A percentile compares a stretch with the other conserved stretches of the same genome.
phyloP scores from a whole-genome alignment of 805 yeast species.

The Candida railenensis region DNA sequence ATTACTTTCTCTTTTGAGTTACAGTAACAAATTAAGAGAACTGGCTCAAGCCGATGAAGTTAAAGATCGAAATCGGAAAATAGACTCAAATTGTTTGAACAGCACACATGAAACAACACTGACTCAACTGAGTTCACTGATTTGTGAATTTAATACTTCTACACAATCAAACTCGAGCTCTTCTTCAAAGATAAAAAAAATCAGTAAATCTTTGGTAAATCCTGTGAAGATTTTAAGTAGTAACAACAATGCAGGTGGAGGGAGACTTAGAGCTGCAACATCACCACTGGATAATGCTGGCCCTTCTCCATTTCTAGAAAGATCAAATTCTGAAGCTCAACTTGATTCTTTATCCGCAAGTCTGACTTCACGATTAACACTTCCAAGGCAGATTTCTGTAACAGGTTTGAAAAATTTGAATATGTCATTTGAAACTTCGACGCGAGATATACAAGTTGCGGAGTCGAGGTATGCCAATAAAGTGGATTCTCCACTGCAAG shows the following conservation, averaged over 20 bases:
- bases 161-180: not conserved
- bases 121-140: not conserved
- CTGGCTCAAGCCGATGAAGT: not conserved
- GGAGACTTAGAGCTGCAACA: not conserved
- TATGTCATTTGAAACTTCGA: constrained; percentile 33
- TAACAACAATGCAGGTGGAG: constrained; percentile 1
- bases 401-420: constrained; percentile 30
- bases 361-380: constrained; percentile 8
- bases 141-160: not conserved
- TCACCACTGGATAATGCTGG: not conserved
- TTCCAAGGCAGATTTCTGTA: constrained; percentile 35
- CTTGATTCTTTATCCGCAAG: not conserved
- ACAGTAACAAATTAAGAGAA: not conserved
- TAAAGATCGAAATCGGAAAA: not conserved
- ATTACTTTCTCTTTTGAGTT: not conserved
- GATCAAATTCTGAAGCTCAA: not conserved
- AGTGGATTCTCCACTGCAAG: not conserved
- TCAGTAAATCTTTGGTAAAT: constrained; percentile 17
- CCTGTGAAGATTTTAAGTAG: constrained; percentile 17
- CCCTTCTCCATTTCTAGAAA: not conserved
- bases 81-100: not conserved
- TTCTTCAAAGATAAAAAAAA: constrained; percentile 14
- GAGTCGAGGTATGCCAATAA: constrained; percentile 18
- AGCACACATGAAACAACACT: too few species aligned
- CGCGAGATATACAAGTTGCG: constrained; percentile 20